A percentile compares a stretch with the other conserved stretches of the same genome.
phyloP scores from a whole-genome alignment of 2,329 filamentous ascomycete species.

The Paraphaeosphaeria sporulosa region DNA sequence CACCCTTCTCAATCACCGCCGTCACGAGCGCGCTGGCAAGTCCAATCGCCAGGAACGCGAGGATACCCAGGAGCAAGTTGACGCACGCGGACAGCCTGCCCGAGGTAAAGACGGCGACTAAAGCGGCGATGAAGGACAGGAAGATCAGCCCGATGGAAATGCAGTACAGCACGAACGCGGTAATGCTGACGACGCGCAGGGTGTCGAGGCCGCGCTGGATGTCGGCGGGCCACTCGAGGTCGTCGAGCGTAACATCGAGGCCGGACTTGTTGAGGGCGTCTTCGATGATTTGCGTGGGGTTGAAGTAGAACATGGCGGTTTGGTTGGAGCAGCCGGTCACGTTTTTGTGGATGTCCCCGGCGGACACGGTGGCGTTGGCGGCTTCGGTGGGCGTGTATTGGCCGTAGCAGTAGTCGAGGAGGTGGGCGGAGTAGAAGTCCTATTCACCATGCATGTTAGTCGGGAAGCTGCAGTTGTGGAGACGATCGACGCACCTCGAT shows the following conservation, averaged over 20 bases:
- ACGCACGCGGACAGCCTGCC: slow-evolving; percentile 57
- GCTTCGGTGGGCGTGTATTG: slow-evolving; percentile 54
- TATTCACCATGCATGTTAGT: neutral
- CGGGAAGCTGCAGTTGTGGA: too few species aligned
- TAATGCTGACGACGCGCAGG: slow-evolving; percentile 58
- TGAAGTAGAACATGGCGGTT: slow-evolving; percentile 64
- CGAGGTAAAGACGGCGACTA: slow-evolving; percentile 54
- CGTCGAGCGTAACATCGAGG: slow-evolving; percentile 57
- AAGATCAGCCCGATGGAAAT: slow-evolving; percentile 63
- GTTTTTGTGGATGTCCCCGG: slow-evolving; percentile 56
- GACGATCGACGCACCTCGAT: slow-evolving; percentile 47
- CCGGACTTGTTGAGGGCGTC: slow-evolving; percentile 54
- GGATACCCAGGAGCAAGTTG: slow-evolving; percentile 58
- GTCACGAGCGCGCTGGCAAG: slow-evolving; percentile 78
- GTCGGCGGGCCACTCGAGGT: slow-evolving; percentile 64
- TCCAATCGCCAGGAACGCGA: slow-evolving; percentile 68
- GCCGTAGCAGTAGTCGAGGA: slow-evolving; percentile 67
- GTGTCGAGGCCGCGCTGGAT: slow-evolving; percentile 62
- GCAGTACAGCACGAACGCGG: slow-evolving; percentile 67
- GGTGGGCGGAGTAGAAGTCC: slow-evolving; percentile 68
- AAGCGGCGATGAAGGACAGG: slow-evolving; percentile 56
- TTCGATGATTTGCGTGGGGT: slow-evolving; percentile 61
- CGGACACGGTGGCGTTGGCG: slow-evolving; percentile 53
- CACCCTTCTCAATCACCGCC: slow-evolving; percentile 64
- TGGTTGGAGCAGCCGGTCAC: slow-evolving; percentile 63